A percentile compares a stretch with the other conserved stretches of the same genome.
Evolutionary conservation across 345 rosid species (phyloP).

Genomic region (Jatropha curcas): DNA sequence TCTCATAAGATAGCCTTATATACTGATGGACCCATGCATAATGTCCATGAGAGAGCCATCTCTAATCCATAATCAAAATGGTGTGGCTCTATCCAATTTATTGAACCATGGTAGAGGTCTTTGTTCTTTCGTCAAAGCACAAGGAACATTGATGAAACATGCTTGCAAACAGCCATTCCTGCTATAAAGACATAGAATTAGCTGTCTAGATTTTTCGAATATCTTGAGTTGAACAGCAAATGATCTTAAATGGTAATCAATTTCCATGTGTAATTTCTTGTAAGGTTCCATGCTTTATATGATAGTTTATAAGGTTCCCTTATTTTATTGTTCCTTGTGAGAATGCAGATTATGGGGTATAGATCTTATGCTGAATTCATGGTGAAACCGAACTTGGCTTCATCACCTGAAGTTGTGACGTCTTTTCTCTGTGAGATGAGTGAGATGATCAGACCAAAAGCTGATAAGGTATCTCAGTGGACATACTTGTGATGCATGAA

Average conservation of each 20-base stretch:
- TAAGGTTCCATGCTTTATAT: neutral
- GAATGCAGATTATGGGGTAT: constrained; percentile 66
- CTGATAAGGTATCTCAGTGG: constrained; percentile 60
- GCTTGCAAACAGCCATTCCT: too few species aligned
- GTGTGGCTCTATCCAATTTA: neutral
- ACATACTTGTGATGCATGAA: constrained; percentile 6
- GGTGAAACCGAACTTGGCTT: constrained; percentile 72
- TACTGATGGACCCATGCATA: neutral
- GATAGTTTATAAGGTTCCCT: neutral
- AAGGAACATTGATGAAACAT: too few species aligned
- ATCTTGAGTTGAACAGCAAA: too few species aligned
- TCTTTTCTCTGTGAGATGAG: constrained; percentile 86
- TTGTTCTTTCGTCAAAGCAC: too few species aligned
- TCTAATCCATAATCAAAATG: neutral
- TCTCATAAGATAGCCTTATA: neutral
- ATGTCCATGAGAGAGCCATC: neutral
- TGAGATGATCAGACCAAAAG: constrained; percentile 65
- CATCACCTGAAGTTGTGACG: constrained; percentile 71
- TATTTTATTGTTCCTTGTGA: constrained; percentile 8
- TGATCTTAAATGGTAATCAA: too few species aligned
- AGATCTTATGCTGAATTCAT: constrained; percentile 75
- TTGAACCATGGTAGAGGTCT: too few species aligned
- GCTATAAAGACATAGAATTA: too few species aligned
- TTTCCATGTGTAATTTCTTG: neutral
- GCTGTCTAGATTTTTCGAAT: too few species aligned